phyloP scores from a whole-genome alignment of 129 eudicot genomes.

The Oenanthe sinensis region DNA sequence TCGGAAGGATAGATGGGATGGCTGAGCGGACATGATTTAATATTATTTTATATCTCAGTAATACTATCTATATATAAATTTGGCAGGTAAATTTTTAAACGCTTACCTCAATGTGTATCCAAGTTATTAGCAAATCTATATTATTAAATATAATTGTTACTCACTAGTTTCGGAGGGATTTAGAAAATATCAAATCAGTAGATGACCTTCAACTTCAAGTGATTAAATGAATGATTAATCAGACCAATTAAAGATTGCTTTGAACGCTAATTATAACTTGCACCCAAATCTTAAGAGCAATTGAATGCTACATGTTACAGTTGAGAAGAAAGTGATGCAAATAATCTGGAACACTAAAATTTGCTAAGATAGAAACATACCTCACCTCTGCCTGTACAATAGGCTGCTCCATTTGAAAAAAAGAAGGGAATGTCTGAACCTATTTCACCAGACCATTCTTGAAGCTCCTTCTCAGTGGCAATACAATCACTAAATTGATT shows the following conservation, averaged over 20 bases:
- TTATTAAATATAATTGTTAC: neutral
- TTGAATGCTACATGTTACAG: neutral
- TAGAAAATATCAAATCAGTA: neutral
- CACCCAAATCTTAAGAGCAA: no score
- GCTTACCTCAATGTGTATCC: neutral
- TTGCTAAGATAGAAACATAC: conserved; percentile 32
- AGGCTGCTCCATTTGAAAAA: conserved; percentile 92
- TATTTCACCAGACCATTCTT: conserved; percentile 96
- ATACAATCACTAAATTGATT: conserved; percentile 83
- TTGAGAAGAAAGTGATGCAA: no score
- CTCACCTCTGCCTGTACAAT: conserved; percentile 99
- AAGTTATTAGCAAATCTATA: neutral
- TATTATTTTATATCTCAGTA: neutral
- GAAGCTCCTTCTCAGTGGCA: conserved; percentile 84
- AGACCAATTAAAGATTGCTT: neutral
- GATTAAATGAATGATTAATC: neutral
- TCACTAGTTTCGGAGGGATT: neutral
- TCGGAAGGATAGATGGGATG: neutral
- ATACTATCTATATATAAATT: neutral
- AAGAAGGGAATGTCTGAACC: conserved; percentile 97
- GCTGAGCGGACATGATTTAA: neutral
- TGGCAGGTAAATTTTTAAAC: neutral
- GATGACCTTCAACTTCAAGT: neutral
- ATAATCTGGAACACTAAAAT: neutral
- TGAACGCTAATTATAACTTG: no score